Base-by-base conservation (phyloP, 2,329 filamentous ascomycete genomes). In the Moelleriella libera region DNA sequence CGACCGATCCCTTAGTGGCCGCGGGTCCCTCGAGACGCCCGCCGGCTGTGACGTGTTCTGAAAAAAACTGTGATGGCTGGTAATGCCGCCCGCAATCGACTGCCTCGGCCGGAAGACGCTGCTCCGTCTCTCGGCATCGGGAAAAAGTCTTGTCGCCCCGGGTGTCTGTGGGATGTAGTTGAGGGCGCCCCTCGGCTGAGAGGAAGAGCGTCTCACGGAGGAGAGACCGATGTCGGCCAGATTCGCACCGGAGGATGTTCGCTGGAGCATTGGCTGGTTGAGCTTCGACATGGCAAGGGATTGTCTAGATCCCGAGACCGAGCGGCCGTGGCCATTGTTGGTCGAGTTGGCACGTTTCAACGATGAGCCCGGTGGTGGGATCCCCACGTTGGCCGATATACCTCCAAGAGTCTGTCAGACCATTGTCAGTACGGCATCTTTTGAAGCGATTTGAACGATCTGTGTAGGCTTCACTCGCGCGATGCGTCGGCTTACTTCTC, bases 291-390 rank as follows among this genome's bases (percentile, higher is more conserved):
- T 78, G 56, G 88, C 89, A 51, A 95, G 86, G 56, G 89, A 90
- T 63, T 94, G 84, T 58, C 85, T 80, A 61, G 82, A 84, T 60
- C 83, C 84, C 52, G 89, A 95, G 57, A 86, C 78, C 30, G 87
- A 88, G 56, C 90, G 87, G 55, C 72, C 80, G 71, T 94, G 86
- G 61, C 83, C 81, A 48, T 80, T 80, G 56, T 80, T 81, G 10
- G 30, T 49, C 3, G 88, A 89, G 60, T 82, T 92, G 31, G 86
- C 85, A 63, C 92, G 86, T 71, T 98, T 98, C 76, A 98, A 83
- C 41, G 88, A 87, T 41, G 90, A 97, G 30, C 85, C 77, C 7
- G 92, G 90, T 68, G 94, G 88, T 21, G 92, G 92, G 52, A 98
- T 86, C 28, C 80, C 79, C 21, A 85, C 85, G 64, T 88, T 90